Evolutionary conservation across 768 basidiomycete genomes (phyloP), one percentile per base, ranked within the genome.

Genomic region (Auriscalpium vulgare): DNA sequence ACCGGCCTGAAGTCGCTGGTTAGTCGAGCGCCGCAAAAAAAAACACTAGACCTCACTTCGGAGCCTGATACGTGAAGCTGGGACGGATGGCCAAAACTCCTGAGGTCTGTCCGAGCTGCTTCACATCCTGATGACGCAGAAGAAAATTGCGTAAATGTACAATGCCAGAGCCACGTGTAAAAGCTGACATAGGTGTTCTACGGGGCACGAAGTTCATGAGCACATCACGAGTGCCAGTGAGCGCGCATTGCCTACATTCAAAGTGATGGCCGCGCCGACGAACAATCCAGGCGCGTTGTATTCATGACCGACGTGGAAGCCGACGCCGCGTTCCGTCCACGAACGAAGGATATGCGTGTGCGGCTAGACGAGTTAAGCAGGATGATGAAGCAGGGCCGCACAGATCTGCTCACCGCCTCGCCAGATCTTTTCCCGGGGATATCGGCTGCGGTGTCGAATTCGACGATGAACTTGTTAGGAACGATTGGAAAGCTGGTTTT

Each of bases 81-180:
- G 84, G 82, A n/a, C 79, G 76, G 62, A 85, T 78, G 13, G 77
- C 75, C 60, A 78, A 72, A n/a, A 86, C 75, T 19, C 83, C 84
- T 3, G 76, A 69, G 3, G 76, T 71, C 10, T 67, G 65, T 10
- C 72, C 65, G 38, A 87, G 67, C 14, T 72, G 65, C 35, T 71
- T 64, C 10, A 75, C 75, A 64, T 83, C 80, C 81, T 84, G 4
- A 29, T 7, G 29, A 29, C 7, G 29, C 29, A 4, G 29, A 7
- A 29, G 29, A 29, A 29, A 29, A 4, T 29, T 29, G 29, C 29
- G 4, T 29, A 29, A 29, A 29, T 29, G 29, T 5, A 4, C 29
- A 29, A 4, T 29, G 7, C 4, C 29, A 29, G 4, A 29, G 29
- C 7, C 29, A 29, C 29, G 29, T 29, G 29, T 29, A 29, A 29